Evolutionary conservation across 2,329 filamentous ascomycete genomes (phyloP), one percentile per base, ranked within the genome.

Genomic region (Ilyonectria mors-panacis): DNA sequence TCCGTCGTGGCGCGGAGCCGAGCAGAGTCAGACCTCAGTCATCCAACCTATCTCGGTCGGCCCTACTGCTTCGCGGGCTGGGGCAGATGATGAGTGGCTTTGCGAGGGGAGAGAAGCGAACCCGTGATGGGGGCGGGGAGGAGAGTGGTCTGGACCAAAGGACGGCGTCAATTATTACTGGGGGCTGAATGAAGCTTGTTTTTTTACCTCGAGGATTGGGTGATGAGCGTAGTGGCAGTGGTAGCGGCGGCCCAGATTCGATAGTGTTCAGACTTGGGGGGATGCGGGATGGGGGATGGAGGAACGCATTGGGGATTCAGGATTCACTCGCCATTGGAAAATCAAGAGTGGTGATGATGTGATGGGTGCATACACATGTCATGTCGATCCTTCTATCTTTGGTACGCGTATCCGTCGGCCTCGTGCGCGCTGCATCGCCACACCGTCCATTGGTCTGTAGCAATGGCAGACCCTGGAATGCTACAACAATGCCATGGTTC

Each of bases 81-180:
- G 26, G 42, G 55, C 55, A 47, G 39, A 45, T 26, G 55, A 35
- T 47, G 39, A 57, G 54, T 57, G 54, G 37, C 50, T 37, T 21
- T 37, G 30, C 33, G 15, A 33, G 30, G 17, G 8, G 19, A 28
- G 48, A 12, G 5, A 17, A n/a, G 15, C 23, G 8, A 33, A 12
- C 48, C 15, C 28, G 23, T 28, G 35, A 56, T n/a, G 37, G 9
- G n/a, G 37, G 19, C 23, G 23, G 8, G 47, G 26, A 30, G 12
- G 8, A 26, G 26, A 30, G 12, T 42, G 39, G 39, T 42, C 39
- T 42, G 39, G 39, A 42, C 39, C 39, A 8, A n/a, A 42, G 15
- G 30, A 33, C 6, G 30, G 39, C 15, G 17, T 42, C 9, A 17
- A n/a, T n/a, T n/a, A 17, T 33, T 12, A 33, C 12, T 19, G 48